Evolutionary conservation across 2,329 filamentous ascomycete species (phyloP).

Genomic region (Albifimbria verrucaria): DNA sequence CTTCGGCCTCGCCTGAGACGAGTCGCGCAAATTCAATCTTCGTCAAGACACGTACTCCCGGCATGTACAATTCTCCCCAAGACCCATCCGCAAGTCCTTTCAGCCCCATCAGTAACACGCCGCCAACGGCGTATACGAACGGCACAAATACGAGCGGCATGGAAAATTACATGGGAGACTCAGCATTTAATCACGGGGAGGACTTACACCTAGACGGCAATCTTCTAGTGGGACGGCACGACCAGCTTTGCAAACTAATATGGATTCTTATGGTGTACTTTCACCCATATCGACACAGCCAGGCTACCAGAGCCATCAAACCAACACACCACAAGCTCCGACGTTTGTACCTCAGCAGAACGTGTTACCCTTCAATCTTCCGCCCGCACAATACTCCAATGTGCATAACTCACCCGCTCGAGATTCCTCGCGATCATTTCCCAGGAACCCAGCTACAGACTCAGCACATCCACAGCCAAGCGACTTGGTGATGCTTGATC

Average conservation of each 20-base stretch:
- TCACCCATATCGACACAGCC: constrained; percentile 50
- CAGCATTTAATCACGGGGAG: constrained; percentile 27
- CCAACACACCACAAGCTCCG: constrained; percentile 41
- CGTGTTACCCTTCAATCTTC: constrained; percentile 60
- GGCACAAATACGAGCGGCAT: constrained; percentile 27
- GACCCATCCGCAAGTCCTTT: constrained; percentile 42
- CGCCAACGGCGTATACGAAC: constrained; percentile 28
- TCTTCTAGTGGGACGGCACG: constrained; percentile 41
- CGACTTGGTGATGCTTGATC: constrained; percentile 59
- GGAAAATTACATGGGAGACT: constrained; percentile 41
- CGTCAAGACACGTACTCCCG: constrained; percentile 33
- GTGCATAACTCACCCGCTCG: constrained; percentile 20
- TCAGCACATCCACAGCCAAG: constrained; percentile 42
- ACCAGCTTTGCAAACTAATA: constrained; percentile 43
- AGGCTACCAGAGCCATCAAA: constrained; percentile 45
- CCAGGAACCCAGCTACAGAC: constrained; percentile 37
- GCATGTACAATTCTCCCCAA: constrained; percentile 43
- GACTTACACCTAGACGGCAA: constrained; percentile 19
- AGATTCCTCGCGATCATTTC: constrained; percentile 31
- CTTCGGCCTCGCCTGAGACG: constrained; percentile 45
- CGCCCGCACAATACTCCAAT: constrained; percentile 53
- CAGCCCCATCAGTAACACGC: constrained; percentile 42
- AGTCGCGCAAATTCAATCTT: constrained; percentile 39
- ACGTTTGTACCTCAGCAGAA: constrained; percentile 58
- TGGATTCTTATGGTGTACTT: constrained; percentile 48